Evolutionary conservation across 1,284 basidiomycete species (phyloP).

Genomic region (Inonotus obliquus): DNA sequence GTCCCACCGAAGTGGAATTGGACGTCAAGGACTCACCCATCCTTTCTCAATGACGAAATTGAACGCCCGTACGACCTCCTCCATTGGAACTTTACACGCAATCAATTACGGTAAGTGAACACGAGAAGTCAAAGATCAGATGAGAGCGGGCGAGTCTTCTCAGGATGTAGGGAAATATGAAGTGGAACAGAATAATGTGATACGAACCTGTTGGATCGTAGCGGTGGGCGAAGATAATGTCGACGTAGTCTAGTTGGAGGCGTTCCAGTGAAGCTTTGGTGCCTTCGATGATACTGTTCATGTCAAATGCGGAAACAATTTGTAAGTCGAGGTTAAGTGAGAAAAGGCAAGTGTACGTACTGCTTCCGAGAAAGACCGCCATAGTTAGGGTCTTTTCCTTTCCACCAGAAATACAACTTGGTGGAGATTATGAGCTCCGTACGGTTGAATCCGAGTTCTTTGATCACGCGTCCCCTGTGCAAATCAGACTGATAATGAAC

Average conservation of each 20-base stretch:
- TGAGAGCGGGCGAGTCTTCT: no score
- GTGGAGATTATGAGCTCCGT: constrained; percentile 73
- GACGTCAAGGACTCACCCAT: constrained; percentile 5
- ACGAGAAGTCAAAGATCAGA: no score
- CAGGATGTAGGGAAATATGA: not conserved
- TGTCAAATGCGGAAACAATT: not conserved
- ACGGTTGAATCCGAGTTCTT: constrained; percentile 66
- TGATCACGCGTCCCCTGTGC: constrained; percentile 71
- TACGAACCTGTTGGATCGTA: constrained; percentile 23
- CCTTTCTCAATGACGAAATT: constrained; percentile 20
- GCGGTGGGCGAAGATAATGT: constrained; percentile 25
- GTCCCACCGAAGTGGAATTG: not conserved
- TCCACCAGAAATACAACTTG: constrained; percentile 53
- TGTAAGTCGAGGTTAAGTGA: not conserved
- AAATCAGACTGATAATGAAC: not conserved
- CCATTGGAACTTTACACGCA: constrained; percentile 19
- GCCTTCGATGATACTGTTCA: constrained; percentile 16
- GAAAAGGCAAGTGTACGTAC: not conserved
- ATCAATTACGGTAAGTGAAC: not conserved
- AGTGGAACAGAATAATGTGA: not conserved
- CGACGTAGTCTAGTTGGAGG: constrained; percentile 28
- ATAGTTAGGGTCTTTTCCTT: constrained; percentile 18
- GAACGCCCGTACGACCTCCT: constrained; percentile 22
- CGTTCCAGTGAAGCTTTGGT: constrained; percentile 23
- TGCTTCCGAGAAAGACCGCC: constrained; percentile 15